A percentile compares a stretch with the other conserved stretches of the same genome.
phyloP scores from a whole-genome alignment of 345 rosid genomes.

The Anacardium occidentale region DNA sequence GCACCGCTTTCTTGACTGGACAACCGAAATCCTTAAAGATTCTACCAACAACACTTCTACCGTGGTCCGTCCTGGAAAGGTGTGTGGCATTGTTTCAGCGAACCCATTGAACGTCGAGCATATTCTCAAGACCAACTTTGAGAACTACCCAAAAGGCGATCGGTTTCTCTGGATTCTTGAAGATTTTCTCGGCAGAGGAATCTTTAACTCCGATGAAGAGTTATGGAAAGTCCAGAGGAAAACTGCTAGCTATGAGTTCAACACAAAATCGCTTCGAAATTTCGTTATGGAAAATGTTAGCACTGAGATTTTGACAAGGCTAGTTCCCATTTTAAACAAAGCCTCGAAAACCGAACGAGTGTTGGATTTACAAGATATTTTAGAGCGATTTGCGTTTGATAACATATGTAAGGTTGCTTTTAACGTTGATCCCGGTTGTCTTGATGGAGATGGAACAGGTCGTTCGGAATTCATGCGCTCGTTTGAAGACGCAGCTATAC shows the following conservation, averaged over 20 bases:
- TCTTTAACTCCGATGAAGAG: neutral
- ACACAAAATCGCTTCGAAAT: slow-evolving; percentile 25
- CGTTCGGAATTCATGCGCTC: slow-evolving; percentile 31
- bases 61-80: slow-evolving; percentile 23
- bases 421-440: slow-evolving; percentile 38
- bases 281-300: slow-evolving; percentile 33
- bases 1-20: slow-evolving; percentile 42
- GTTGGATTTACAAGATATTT: slow-evolving; percentile 29
- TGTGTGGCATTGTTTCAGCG: slow-evolving; percentile 37
- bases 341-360: slow-evolving; percentile 20
- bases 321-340: slow-evolving; percentile 28
- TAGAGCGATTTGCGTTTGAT: slow-evolving; percentile 30
- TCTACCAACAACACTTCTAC: slow-evolving; percentile 27
- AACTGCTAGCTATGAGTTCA: slow-evolving; percentile 31
- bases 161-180: slow-evolving; percentile 22
- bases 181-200: slow-evolving; percentile 44
- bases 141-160: slow-evolving; percentile 32
- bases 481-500: slow-evolving; percentile 35
- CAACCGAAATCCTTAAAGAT: slow-evolving; percentile 24
- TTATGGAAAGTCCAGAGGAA: too few relatives aligned
- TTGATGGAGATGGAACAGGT: slow-evolving; percentile 24
- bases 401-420: slow-evolving; percentile 45
- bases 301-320: slow-evolving; percentile 28
- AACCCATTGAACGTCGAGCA: slow-evolving; percentile 22
- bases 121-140: slow-evolving; percentile 27